Conservation (phyloP, 306 rosid species). For the Cicer bijugum region DNA sequence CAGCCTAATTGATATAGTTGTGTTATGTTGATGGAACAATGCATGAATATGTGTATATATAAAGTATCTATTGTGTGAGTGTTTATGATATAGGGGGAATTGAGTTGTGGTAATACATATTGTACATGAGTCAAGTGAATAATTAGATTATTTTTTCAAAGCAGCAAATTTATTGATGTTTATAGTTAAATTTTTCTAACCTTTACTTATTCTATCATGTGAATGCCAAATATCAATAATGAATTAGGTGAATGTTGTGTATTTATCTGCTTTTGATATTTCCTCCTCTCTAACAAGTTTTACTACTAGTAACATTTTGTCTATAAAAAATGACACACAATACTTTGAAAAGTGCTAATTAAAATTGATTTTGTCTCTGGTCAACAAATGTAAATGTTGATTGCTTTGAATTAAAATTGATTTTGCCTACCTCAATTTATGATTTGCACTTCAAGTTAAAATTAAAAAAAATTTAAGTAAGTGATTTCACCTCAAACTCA, state of each 20-base stretch:
- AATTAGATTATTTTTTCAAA: slow-evolving; percentile 39
- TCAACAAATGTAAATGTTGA: too few species aligned
- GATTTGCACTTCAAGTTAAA: too few species aligned
- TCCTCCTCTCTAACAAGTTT: too few species aligned
- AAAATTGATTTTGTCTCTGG: too few species aligned
- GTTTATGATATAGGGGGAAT: slow-evolving; percentile 47
- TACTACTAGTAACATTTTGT: too few species aligned
- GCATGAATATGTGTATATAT: slow-evolving; percentile 49
- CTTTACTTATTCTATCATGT: not conserved
- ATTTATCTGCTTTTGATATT: not conserved
- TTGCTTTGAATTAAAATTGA: too few species aligned
- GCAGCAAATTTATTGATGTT: slow-evolving; percentile 38
- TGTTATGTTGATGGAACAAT: slow-evolving; percentile 42
- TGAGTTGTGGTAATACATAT: slow-evolving; percentile 44
- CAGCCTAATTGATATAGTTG: slow-evolving; percentile 49
- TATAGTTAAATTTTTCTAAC: slow-evolving; percentile 14
- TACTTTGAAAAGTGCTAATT: too few species aligned
- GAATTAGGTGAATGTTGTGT: slow-evolving; percentile 16
- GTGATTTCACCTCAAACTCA: too few species aligned
- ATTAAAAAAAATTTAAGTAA: too few species aligned
- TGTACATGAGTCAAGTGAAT: slow-evolving; percentile 56
- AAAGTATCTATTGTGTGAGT: slow-evolving; percentile 35
- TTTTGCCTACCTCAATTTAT: too few species aligned
- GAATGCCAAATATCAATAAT: slow-evolving; percentile 22
- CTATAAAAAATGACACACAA: too few species aligned